Evolutionary conservation across 305 asterid genomes (phyloP).

Genomic region (Lippia alba): DNA sequence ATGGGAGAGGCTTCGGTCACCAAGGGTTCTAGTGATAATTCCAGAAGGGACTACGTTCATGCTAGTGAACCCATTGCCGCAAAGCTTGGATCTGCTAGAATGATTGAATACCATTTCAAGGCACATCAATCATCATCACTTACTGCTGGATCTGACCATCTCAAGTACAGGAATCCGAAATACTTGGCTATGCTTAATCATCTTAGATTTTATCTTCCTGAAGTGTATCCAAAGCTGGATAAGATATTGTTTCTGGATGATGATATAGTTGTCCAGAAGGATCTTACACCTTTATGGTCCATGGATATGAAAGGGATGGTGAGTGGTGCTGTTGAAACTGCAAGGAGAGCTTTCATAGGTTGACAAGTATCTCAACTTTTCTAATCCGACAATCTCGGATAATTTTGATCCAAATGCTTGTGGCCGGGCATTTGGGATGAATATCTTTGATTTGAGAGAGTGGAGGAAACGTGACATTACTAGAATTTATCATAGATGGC

Average conservation of each 20-base stretch:
- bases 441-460: constrained; percentile 84
- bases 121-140: constrained; percentile 87
- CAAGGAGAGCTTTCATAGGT: constrained; percentile 97
- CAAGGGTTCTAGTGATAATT: constrained; percentile 39
- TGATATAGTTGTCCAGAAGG: constrained; percentile 95
- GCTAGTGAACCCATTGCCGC: constrained; percentile 71
- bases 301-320: constrained; percentile 90
- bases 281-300: constrained; percentile 88
- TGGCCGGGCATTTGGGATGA: constrained; percentile 99
- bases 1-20: constrained; percentile 41
- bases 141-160: constrained; percentile 79
- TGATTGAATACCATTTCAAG: constrained; percentile 95
- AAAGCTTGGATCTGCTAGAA: constrained; percentile 60
- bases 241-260: constrained; percentile 93
- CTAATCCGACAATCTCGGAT: constrained; percentile 82
- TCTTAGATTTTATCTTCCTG: constrained; percentile 97
- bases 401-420: constrained; percentile 92
- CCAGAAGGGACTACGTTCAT: constrained; percentile 33
- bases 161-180: constrained; percentile 93
- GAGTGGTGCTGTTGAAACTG: constrained; percentile 97
- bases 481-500: constrained; percentile 96
- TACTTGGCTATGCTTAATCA: constrained; percentile 97
- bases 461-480: constrained; percentile 92
- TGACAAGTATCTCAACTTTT: constrained; percentile 92
- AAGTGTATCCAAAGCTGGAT: constrained; percentile 88